Percentiles rank a stretch among this genome's conserved stretches.
Conservation (phyloP, 2,329 filamentous ascomycete species). For the Exophiala oligosperma region DNA sequence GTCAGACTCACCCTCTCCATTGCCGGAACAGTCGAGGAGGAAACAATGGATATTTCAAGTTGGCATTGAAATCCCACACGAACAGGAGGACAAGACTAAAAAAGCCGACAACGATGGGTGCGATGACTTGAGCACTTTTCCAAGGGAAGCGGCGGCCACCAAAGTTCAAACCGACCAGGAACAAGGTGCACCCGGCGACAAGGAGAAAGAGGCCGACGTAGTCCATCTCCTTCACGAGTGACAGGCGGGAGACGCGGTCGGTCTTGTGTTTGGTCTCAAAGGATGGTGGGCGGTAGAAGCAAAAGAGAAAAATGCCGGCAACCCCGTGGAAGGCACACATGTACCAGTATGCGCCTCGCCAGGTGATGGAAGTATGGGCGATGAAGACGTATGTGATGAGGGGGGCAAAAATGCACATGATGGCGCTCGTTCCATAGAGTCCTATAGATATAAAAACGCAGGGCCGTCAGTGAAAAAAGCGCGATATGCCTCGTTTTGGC, state of each 20-base stretch:
- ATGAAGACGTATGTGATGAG: conserved; percentile 50
- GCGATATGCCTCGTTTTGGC: neutral
- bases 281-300: conserved; percentile 51
- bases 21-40: conserved; percentile 46
- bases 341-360: conserved; percentile 51
- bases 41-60: conserved; percentile 42
- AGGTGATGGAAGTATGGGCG: conserved; percentile 42
- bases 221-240: conserved; percentile 47
- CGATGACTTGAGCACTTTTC: conserved; percentile 39
- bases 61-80: conserved; percentile 40
- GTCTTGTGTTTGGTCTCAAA: conserved; percentile 46
- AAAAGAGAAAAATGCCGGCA: conserved; percentile 22
- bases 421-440: conserved; percentile 29
- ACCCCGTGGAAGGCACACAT: conserved; percentile 8
- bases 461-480: neutral
- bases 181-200: conserved; percentile 41
- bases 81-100: conserved; percentile 37
- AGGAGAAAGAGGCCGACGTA: conserved; percentile 48
- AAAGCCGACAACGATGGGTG: conserved; percentile 41
- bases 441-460: conserved; percentile 3
- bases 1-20: conserved; percentile 16
- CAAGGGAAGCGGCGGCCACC: conserved; percentile 46
- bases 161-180: conserved; percentile 46
- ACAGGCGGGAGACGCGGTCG: conserved; percentile 28
- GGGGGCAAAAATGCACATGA: conserved; percentile 38